phyloP scores from a whole-genome alignment of 306 rosid genomes.

The Vigna radiata region DNA sequence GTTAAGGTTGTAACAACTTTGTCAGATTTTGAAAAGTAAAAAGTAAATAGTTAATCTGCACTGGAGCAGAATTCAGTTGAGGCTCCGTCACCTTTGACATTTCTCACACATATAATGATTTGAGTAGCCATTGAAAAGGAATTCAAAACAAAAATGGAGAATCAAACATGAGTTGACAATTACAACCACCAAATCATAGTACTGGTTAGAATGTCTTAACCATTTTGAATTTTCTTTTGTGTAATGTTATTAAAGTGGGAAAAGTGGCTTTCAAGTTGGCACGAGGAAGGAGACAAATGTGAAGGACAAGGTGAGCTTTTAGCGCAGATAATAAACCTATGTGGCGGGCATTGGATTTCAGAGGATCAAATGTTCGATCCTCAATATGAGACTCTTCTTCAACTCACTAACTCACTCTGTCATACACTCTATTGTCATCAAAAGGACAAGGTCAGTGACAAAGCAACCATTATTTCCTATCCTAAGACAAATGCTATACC shows the following conservation, averaged over 20 bases:
- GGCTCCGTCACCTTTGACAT: constrained; percentile 12
- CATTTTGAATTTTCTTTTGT: constrained; percentile 2
- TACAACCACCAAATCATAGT: constrained; percentile 27
- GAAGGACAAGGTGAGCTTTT: constrained; percentile 73
- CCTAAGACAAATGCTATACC: constrained; percentile 4
- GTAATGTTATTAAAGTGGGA: constrained; percentile 60
- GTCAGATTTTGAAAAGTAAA: not conserved
- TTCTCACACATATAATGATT: constrained; percentile 17
- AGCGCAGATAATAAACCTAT: constrained; percentile 70
- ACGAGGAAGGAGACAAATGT: constrained; percentile 61
- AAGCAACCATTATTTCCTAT: constrained; percentile 24
- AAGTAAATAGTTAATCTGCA: not conserved
- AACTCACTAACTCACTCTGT: constrained; percentile 68
- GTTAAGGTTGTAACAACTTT: not conserved
- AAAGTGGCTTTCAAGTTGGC: constrained; percentile 82
- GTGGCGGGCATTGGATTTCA: constrained; percentile 53
- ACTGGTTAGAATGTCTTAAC: constrained; percentile 7
- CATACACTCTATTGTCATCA: constrained; percentile 54
- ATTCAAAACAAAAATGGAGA: constrained; percentile 23
- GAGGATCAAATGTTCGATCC: constrained; percentile 57
- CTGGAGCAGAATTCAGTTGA: not conserved
- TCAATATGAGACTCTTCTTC: constrained; percentile 52
- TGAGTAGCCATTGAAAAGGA: not conserved
- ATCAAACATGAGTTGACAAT: constrained; percentile 37
- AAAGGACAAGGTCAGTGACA: constrained; percentile 67